Base-by-base conservation (phyloP, 495 filamentous ascomycete genomes). In the Talaromyces nanjingensis region DNA sequence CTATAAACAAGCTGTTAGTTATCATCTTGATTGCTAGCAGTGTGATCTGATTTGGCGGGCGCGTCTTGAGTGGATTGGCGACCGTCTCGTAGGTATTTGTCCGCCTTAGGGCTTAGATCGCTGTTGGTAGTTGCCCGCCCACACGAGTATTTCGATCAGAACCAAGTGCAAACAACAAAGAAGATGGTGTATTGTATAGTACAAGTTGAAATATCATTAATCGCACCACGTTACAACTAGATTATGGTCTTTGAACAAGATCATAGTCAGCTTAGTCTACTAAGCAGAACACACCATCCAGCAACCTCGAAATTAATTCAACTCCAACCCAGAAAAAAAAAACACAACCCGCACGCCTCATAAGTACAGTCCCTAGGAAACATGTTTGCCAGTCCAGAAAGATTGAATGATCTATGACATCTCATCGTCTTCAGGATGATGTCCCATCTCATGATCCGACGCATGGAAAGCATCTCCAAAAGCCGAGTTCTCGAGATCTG, bases 401-500 rank as follows among this genome's bases (percentile, higher is more conserved):
- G 20, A 27, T 22, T 22, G 7, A 25, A 20, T 6, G 25, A 33
- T 16, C 39, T 47, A 60, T 7, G 59, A 42, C 71, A 80, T 79
- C 16, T 80, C 78, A 52, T 81, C 78, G 1, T 72, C 68, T 42
- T 81, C 76, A 12, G 72, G 77, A 63, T 79, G 70, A 65, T 78
- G 77, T 11, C 72, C 74, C 63, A 77, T 72, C 63, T 80, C 77
- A 64, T 81, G 77, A 65, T 86, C 82, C 37, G 84, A 84, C 24
- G 79, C 82, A 62, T 86, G 83, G 71, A 87, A 84, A 2, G 85
- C 84, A 62, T 87, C 84, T 7, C 83, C 85, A 73, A 88, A 88
- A 14, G 84, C 85, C 42, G 80, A 84, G 64, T 85, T 81, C 25
- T 85, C 83, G 53, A 86, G 69, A 58, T 81, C 83, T 12, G 79